Conservation (phyloP, 192 early-diverging fungal species). For the Phlyctochytrium bullatum region DNA sequence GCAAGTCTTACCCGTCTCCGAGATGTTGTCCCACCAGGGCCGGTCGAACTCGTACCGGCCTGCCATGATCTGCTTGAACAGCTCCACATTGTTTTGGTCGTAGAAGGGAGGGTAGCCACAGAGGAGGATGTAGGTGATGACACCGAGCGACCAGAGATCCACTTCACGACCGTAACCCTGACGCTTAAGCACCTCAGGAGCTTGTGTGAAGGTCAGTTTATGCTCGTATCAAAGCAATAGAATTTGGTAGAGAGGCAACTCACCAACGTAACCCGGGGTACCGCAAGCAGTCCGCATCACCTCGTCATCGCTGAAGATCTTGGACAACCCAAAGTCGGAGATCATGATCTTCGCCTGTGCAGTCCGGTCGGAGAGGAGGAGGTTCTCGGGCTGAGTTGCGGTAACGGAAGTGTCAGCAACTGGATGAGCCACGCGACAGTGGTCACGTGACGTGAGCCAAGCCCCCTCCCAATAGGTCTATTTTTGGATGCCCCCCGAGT, state of each 20-base stretch:
- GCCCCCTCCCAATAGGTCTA: background rate
- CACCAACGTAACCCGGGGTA: constrained; percentile 52
- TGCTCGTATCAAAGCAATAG: background rate
- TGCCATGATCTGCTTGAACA: constrained; percentile 51
- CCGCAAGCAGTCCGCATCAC: constrained; percentile 48
- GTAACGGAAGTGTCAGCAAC: background rate
- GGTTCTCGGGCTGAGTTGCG: constrained; percentile 46
- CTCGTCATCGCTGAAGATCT: constrained; percentile 46
- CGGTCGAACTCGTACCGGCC: constrained; percentile 67
- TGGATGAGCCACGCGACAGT: background rate
- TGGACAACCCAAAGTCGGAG: constrained; percentile 57
- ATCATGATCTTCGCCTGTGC: constrained; percentile 42
- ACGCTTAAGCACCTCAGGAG: constrained; percentile 74
- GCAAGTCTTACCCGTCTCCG: constrained; percentile 38
- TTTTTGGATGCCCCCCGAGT: background rate
- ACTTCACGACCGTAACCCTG: constrained; percentile 62
- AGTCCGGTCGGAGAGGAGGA: constrained; percentile 34
- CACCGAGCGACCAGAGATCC: constrained; percentile 91
- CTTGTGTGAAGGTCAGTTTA: constrained; percentile 27
- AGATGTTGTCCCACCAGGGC: constrained; percentile 73
- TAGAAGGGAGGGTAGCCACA: constrained; percentile 82
- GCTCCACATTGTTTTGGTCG: constrained; percentile 45
- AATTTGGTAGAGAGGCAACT: background rate
- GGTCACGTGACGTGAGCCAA: background rate
- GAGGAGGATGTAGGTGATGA: constrained; percentile 80